Conservation (phyloP, 306 rosid genomes). For the Rosa chinensis region DNA sequence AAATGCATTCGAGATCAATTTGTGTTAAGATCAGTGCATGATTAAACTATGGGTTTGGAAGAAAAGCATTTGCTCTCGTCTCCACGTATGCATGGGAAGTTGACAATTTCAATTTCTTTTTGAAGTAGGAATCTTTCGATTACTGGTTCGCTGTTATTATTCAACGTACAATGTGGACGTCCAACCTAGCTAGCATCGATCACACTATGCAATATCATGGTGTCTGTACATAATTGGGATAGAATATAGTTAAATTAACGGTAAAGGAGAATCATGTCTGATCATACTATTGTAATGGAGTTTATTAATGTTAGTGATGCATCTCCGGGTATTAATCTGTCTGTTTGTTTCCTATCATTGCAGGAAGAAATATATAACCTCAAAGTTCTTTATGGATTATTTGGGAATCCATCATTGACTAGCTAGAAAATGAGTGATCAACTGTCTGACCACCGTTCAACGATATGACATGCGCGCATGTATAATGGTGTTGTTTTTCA, state of each 20-base stretch:
- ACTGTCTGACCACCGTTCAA: constrained; percentile 5
- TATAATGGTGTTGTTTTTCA: background rate
- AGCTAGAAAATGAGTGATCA: background rate
- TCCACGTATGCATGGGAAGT: constrained; percentile 11
- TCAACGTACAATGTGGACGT: background rate
- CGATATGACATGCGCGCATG: too few species aligned
- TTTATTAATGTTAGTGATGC: constrained; percentile 3
- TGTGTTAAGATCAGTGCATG: background rate
- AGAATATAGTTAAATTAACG: background rate
- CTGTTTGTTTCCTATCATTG: constrained; percentile 5
- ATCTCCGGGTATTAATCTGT: background rate
- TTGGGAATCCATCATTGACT: constrained; percentile 1
- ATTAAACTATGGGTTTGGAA: background rate
- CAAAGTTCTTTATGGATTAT: background rate
- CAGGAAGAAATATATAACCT: background rate
- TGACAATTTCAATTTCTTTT: constrained; percentile 13
- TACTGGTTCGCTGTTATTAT: background rate
- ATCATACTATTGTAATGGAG: background rate
- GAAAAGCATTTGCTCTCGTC: constrained; percentile 6
- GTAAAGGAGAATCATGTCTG: constrained; percentile 15
- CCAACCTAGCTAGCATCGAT: background rate
- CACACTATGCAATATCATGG: background rate
- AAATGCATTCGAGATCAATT: background rate
- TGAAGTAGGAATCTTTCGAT: background rate
- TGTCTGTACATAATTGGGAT: background rate